Conservation (phyloP, 768 basidiomycete genomes). For the Lentinula boryana region DNA sequence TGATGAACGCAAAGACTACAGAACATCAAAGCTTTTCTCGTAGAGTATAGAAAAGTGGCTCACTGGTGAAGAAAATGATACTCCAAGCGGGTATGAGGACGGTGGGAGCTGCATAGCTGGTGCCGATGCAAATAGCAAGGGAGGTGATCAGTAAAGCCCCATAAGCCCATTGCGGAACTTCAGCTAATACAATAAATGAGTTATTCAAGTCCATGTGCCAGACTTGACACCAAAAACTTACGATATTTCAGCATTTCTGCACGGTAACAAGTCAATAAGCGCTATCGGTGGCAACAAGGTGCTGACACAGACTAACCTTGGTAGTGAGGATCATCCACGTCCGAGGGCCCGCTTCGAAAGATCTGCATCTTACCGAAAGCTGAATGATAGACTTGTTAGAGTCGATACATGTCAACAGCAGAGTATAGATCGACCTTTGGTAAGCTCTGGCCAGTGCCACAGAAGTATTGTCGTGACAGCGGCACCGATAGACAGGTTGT, state of each 20-base stretch:
- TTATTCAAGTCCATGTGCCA: neutral
- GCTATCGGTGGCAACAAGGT: neutral
- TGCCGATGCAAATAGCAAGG: slow-evolving; percentile 43
- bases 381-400: slow-evolving; percentile 6
- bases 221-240: slow-evolving; percentile 7
- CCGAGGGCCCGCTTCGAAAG: slow-evolving; percentile 27
- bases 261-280: neutral
- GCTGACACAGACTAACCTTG: slow-evolving; percentile 22
- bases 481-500: slow-evolving; percentile 44
- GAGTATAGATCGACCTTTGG: slow-evolving; percentile 21
- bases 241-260: slow-evolving; percentile 45
- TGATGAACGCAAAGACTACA: slow-evolving; percentile 23
- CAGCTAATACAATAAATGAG: slow-evolving; percentile 14
- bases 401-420: neutral
- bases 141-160: slow-evolving; percentile 36
- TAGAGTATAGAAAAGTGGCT: slow-evolving; percentile 4
- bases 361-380: slow-evolving; percentile 39
- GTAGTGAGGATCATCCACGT: slow-evolving; percentile 47
- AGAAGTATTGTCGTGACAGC: slow-evolving; percentile 43
- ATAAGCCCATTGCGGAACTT: slow-evolving; percentile 53
- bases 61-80: slow-evolving; percentile 42
- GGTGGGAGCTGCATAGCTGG: slow-evolving; percentile 28
- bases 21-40: neutral
- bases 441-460: slow-evolving; percentile 49
- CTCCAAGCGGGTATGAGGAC: slow-evolving; percentile 52